These are phyloP conservation scores for Cyclotella kingstonii DNA, from an alignment of 108 stramenopile genomes.

Conservation along the genomic window DNA sequence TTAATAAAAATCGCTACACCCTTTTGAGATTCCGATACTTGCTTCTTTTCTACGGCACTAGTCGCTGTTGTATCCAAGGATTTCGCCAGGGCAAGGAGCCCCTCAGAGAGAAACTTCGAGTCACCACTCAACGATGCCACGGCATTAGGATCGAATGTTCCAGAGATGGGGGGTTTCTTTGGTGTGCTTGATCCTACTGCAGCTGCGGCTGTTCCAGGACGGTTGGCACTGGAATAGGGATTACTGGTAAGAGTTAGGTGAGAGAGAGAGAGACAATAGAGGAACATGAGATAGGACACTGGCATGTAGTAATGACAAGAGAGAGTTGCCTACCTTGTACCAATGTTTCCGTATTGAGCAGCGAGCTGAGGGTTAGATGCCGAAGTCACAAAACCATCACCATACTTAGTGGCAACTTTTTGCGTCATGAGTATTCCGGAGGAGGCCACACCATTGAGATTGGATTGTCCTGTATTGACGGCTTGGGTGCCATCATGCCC, in stretches of 20 bases:
- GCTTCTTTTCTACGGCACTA: conserved; percentile 67
- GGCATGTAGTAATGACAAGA: too few relatives aligned
- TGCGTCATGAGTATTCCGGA: conserved; percentile 25
- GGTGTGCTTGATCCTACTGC: conserved; percentile 33
- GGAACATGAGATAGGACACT: neutral
- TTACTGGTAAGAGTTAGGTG: conserved; percentile 55
- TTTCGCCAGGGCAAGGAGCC: conserved; percentile 54
- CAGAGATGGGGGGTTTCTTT: conserved; percentile 64
- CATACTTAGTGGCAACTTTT: conserved; percentile 80
- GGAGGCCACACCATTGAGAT: conserved; percentile 16
- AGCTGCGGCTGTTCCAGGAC: conserved; percentile 76
- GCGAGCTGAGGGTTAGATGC: conserved; percentile 85
- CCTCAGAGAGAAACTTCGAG: conserved; percentile 54
- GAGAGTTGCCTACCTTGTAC: conserved; percentile 74
- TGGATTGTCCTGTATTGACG: conserved; percentile 7
- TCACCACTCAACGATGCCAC: conserved; percentile 54
- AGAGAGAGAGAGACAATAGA: too few relatives aligned
- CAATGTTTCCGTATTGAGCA: conserved; percentile 86
- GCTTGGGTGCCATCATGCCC: conserved; percentile 8
- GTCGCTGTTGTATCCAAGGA: conserved; percentile 33
- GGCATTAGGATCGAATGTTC: conserved; percentile 48
- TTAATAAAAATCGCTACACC: conserved; percentile 74
- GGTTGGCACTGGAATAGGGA: conserved; percentile 67
- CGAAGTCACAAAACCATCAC: conserved; percentile 87
- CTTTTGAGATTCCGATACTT: conserved; percentile 75